Evolutionary conservation across 1,284 basidiomycete genomes (phyloP).

Genomic region (Cryptococcus wingfieldii): DNA sequence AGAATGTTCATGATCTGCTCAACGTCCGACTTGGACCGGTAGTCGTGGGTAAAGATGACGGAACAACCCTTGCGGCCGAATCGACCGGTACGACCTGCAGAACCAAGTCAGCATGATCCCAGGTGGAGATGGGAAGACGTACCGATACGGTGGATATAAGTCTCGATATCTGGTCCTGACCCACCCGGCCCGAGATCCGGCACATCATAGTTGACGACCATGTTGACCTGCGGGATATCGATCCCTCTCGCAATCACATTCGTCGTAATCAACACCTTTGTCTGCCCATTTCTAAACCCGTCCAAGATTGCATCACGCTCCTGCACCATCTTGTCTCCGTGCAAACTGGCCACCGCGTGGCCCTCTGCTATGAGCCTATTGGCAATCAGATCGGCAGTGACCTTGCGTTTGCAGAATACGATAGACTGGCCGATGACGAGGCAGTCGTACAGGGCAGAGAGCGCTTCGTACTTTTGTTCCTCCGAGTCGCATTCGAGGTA

Average conservation of each 20-base stretch:
- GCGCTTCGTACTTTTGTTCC: slow-evolving; percentile 91
- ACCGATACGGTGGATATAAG: slow-evolving; percentile 98
- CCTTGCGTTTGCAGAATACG: slow-evolving; percentile 91
- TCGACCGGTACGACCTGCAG: slow-evolving; percentile 80
- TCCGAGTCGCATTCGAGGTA: slow-evolving; percentile 91
- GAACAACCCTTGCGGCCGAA: slow-evolving; percentile 93
- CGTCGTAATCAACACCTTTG: slow-evolving; percentile 97
- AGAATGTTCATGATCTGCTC: slow-evolving; percentile 72
- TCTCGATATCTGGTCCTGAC: slow-evolving; percentile 77
- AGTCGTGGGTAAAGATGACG: slow-evolving; percentile 93
- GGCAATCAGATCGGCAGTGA: slow-evolving; percentile 89
- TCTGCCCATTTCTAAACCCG: slow-evolving; percentile 89
- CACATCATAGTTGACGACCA: slow-evolving; percentile 98
- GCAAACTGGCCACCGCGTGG: slow-evolving; percentile 92
- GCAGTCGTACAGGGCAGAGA: slow-evolving; percentile 84
- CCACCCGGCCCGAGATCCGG: slow-evolving; percentile 63
- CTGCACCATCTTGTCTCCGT: slow-evolving; percentile 83
- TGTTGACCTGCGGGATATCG: slow-evolving; percentile 98
- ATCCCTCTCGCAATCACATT: slow-evolving; percentile 98
- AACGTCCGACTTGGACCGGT: slow-evolving; percentile 77
- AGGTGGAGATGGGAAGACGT: slow-evolving; percentile 33
- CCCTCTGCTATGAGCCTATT: slow-evolving; percentile 86
- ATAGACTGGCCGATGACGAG: slow-evolving; percentile 96
- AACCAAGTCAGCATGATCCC: not conserved
- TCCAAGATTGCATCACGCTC: slow-evolving; percentile 93